These are phyloP conservation scores for Albifimbria verrucaria DNA, from an alignment of 2,329 filamentous ascomycete genomes.

Conservation along the genomic window DNA sequence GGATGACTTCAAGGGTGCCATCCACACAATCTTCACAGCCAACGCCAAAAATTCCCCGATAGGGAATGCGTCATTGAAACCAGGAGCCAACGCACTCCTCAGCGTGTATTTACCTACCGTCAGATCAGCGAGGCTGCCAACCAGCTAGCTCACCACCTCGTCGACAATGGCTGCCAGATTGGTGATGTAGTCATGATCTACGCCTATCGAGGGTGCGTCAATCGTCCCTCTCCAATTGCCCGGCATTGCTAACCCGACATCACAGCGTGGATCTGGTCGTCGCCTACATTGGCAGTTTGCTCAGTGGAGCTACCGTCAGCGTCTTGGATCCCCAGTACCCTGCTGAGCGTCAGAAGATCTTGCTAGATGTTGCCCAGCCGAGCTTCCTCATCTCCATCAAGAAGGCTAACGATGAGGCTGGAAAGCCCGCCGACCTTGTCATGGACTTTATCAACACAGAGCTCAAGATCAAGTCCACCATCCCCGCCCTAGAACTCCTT, in stretches of 20 bases:
- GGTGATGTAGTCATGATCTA: constrained; percentile 95
- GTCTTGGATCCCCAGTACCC: constrained; percentile 65
- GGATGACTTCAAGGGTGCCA: no score
- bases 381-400: constrained; percentile 68
- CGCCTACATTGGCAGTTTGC: constrained; percentile 71
- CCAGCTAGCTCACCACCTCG: constrained; percentile 73
- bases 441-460: constrained; percentile 4
- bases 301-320: constrained; percentile 56
- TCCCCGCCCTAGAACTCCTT: constrained; percentile 72
- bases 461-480: constrained; percentile 17
- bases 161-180: constrained; percentile 65
- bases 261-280: constrained; percentile 54
- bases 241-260: not conserved
- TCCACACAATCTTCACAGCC: constrained; percentile 65
- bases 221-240: no score
- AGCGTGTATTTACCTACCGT: constrained; percentile 73
- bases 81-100: constrained; percentile 40
- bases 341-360: constrained; percentile 49
- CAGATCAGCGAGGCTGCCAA: constrained; percentile 88
- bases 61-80: constrained; percentile 49
- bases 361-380: constrained; percentile 74
- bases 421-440: constrained; percentile 9
- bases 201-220: constrained; percentile 72
- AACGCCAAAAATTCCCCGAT: constrained; percentile 70
- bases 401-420: constrained; percentile 64